Base-by-base conservation (phyloP, 2,329 filamentous ascomycete species). In the Xylariales sp. region DNA sequence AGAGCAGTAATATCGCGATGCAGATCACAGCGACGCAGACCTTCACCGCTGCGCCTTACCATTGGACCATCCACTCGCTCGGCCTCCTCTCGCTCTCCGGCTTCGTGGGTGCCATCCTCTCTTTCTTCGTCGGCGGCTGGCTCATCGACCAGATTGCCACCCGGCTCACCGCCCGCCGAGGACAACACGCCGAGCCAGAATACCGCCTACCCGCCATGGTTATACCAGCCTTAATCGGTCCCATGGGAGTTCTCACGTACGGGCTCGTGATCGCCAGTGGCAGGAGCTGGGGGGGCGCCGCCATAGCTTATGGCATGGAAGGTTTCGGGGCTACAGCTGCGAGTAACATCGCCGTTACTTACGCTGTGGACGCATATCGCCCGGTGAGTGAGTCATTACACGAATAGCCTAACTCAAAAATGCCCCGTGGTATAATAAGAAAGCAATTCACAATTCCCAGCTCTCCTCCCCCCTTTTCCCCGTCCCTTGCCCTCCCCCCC, bases 191-290 rank as follows among this genome's bases (percentile, higher is more conserved):
- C 30, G 49, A 52, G 30, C 54, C 54, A 1, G 51, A 56, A 36
- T 51, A 49, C 17, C 45, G 53, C 11, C 46, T 59, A 7, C 40
- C 50, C 16, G 47, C 47, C 11, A 42, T 57, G 12, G 20, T 52
- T 8, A 43, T 59, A 5, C 51, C 50, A 1, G 42, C 45, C 2
- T 28, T 56, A n/a, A 41, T 57, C 3, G 51, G 50, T 3, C 59
- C 58, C 1, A 33, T 55, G 1, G 54, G 54, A 2, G 38, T 62
- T 11, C 42, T 60, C 18, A 50, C 56, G n/a, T 60, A 52, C 19
- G 59, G 58, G 5, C 37, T 54, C 29, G 50, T 42, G 5, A 34
- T 56, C 11, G 44, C 45, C 37, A 52, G 13, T 55, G 55, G 1
- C 54, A 52, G 30, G 47, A 43, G 12, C 54, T 60, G 49, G 51